Base-by-base conservation (phyloP, 2,329 filamentous ascomycete genomes). In the Dactylellina haptotyla region DNA sequence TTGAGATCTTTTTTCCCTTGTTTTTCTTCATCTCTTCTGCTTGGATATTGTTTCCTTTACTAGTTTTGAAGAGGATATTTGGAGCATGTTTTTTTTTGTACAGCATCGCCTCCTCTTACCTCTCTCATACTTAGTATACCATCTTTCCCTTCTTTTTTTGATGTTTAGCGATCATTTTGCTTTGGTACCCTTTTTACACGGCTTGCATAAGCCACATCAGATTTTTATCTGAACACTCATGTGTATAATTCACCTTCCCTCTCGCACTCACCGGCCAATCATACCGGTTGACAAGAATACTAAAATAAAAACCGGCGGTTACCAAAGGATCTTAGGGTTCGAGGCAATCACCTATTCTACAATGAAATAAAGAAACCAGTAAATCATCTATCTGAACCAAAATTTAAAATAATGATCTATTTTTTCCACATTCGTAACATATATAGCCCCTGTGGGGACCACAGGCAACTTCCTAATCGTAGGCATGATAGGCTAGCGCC, bases 21-120 rank as follows among this genome's bases (percentile, higher is more conserved):
- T 26, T 30, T 51, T 23, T 20, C 8, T 32, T 53, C 18, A 18
- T 20, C 23, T 26, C 51, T 57, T 70, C 59, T 23, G 25, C 26
- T 69, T 70, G 32, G 28, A 28, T 32, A 63, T 53, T 73, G 65
- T 62, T 64, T 56, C n/a, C n/a, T 57, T 48, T 51, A 57, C 50
- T 71, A 63, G 46, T 30, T 32, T 62, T 51, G 39, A 39, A 48
- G 54, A 51, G 46, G 39, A 48, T 41, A 39, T 69, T 61, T 28
- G 14, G 37, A 20, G 34, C 73, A 50, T 43, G 51, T 41, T 46
- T 75, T 51, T 43, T 45, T 57, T 46, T n/a, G n/a, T n/a, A n/a
- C n/a, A n/a, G n/a, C 56, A 14, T 46, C 46, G n/a, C 30, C 14
- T 63, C 46, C 46, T 34, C 18, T 41, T 50, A 23, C 59, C 28